These are phyloP conservation scores for Bocquillonia castaneifolia DNA, from an alignment of 441 rosid species.

Conservation along the genomic window DNA sequence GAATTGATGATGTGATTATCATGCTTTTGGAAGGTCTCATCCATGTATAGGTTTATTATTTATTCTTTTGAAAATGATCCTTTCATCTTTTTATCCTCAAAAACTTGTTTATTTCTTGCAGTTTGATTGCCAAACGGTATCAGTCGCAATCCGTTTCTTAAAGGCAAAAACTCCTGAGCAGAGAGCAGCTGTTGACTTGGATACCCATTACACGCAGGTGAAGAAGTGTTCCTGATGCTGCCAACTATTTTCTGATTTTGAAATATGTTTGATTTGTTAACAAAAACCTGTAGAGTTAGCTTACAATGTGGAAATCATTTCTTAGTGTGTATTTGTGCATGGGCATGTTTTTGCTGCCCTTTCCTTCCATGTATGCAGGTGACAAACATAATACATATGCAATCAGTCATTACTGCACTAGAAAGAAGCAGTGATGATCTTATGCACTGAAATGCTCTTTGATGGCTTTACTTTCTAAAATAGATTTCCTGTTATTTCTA, in stretches of 20 bases:
- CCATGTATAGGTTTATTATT: background rate
- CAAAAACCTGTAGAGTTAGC: background rate
- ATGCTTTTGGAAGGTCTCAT: conserved; percentile 1
- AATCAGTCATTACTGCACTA: background rate
- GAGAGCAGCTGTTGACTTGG: conserved; percentile 96
- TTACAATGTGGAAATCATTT: background rate
- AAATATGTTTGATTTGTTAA: background rate
- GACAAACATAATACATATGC: background rate
- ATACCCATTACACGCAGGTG: conserved; percentile 86
- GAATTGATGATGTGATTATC: background rate
- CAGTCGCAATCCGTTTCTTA: conserved; percentile 74
- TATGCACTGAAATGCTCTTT: background rate
- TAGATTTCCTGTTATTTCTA: background rate
- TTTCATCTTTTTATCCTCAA: no score
- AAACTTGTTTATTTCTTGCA: conserved; percentile 38
- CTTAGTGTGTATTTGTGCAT: background rate
- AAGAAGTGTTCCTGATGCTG: background rate
- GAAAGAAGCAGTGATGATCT: background rate
- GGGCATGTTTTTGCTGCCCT: background rate
- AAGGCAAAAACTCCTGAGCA: conserved; percentile 86
- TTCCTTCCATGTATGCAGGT: background rate
- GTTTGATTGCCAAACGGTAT: conserved; percentile 63
- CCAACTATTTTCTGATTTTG: background rate
- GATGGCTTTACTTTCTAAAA: background rate
- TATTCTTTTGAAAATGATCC: background rate